Conservation (phyloP, 306 rosid species). For the Vigna radiata region DNA sequence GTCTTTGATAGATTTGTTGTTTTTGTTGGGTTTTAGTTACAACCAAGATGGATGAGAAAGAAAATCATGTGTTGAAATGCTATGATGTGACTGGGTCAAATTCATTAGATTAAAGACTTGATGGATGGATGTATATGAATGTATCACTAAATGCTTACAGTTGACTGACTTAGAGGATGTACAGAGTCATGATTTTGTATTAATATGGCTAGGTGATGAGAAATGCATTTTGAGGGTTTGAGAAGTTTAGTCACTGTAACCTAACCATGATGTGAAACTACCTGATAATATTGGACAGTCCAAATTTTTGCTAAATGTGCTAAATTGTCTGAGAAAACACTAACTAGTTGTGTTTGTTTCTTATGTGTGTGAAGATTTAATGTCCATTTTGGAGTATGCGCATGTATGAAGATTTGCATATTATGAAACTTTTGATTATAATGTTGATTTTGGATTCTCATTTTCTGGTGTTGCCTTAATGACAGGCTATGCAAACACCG, state of each 20-base stretch:
- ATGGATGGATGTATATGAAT: constrained; percentile 7
- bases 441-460: constrained; percentile 21
- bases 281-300: background rate
- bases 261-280: background rate
- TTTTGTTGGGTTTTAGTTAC: background rate
- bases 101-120: background rate
- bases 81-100: background rate
- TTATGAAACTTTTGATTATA: background rate
- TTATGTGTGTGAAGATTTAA: background rate
- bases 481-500: constrained; percentile 93
- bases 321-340: background rate
- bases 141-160: background rate
- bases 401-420: background rate
- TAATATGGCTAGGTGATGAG: background rate
- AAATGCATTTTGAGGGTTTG: background rate
- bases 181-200: background rate
- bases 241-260: background rate
- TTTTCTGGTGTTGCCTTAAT: constrained; percentile 13
- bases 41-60: background rate
- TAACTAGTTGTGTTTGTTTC: constrained; percentile 1
- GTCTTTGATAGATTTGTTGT: too few relatives aligned
- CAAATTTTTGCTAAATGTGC: background rate
- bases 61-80: background rate
- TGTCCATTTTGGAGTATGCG: background rate
- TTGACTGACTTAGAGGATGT: background rate